Percentiles rank a stretch among this genome's conserved stretches.
Evolutionary conservation across 805 yeast species (phyloP).

Genomic region (Candida ipomoeae): DNA sequence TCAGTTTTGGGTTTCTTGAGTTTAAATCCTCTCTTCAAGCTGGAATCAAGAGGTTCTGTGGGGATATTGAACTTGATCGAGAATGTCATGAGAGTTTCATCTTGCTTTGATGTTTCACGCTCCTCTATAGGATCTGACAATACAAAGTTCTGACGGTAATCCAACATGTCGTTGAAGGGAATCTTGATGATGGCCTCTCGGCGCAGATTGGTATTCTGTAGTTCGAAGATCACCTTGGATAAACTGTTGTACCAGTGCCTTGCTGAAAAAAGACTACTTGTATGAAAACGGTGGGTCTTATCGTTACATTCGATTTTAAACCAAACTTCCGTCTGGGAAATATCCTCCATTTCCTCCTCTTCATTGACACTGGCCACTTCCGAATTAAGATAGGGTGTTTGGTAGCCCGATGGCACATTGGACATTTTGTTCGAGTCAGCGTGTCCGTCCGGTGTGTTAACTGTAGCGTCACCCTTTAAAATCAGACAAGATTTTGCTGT

Average conservation of each 20-base stretch:
- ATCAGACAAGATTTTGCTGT: constrained; percentile 60
- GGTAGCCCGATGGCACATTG: not conserved
- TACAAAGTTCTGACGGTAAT: constrained; percentile 52
- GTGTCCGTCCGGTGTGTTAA: not conserved
- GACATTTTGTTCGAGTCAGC: not conserved
- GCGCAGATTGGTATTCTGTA: constrained; percentile 59
- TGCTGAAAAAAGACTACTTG: constrained; percentile 72
- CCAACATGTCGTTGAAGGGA: constrained; percentile 65
- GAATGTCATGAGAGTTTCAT: constrained; percentile 32
- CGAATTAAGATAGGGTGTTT: constrained; percentile 5
- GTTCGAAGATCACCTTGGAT: constrained; percentile 66
- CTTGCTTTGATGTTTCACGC: constrained; percentile 16
- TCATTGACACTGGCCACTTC: constrained; percentile 15
- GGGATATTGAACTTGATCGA: constrained; percentile 49
- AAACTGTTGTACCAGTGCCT: constrained; percentile 73
- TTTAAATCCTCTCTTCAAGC: constrained; percentile 1
- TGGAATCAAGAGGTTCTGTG: constrained; percentile 1
- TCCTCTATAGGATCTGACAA: constrained; percentile 28
- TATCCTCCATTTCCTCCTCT: constrained; percentile 24
- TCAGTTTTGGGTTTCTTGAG: not conserved
- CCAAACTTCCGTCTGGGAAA: constrained; percentile 37
- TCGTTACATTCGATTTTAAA: constrained; percentile 57
- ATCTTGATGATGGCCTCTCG: constrained; percentile 73
- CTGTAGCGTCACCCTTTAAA: constrained; percentile 16
- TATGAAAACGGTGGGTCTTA: constrained; percentile 59